Evolutionary conservation across 768 basidiomycete species (phyloP).

Genomic region (Rhizopogon vinicolor): DNA sequence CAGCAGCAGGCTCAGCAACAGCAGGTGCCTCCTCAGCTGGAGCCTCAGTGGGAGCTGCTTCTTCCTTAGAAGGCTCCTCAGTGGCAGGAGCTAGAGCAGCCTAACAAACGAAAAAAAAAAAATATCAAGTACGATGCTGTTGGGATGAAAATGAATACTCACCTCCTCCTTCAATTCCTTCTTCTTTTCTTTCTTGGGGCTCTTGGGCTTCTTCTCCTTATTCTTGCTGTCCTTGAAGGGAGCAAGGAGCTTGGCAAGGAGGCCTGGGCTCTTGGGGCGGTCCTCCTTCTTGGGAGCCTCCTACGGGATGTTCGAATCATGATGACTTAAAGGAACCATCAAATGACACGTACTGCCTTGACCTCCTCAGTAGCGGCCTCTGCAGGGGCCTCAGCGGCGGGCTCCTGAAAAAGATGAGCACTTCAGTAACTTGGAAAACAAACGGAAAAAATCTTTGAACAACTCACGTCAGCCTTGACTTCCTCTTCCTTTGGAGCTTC

Average conservation of each 20-base stretch:
- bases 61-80: conserved; percentile 32
- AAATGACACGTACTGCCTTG: conserved; percentile 30
- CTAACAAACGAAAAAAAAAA: too few relatives aligned
- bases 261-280: conserved; percentile 72
- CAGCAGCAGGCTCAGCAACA: conserved; percentile 25
- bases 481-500: conserved; percentile 41
- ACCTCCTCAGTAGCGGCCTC: conserved; percentile 38
- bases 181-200: conserved; percentile 81
- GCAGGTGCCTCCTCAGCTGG: conserved; percentile 40
- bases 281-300: conserved; percentile 66
- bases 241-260: conserved; percentile 75
- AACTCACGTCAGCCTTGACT: conserved; percentile 33
- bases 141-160: conserved; percentile 11
- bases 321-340: conserved; percentile 10
- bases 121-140: neutral
- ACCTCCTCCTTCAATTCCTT: conserved; percentile 55
- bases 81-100: conserved; percentile 29
- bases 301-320: conserved; percentile 22
- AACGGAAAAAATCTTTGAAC: too few relatives aligned
- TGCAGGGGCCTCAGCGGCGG: conserved; percentile 19
- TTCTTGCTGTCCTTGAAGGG: conserved; percentile 60
- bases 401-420: conserved; percentile 27
- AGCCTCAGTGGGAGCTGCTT: conserved; percentile 26
- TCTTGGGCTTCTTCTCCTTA: conserved; percentile 58
- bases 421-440: neutral